Base-by-base conservation (phyloP, 805 yeast genomes). In the Hagleromyces aurorensis region DNA sequence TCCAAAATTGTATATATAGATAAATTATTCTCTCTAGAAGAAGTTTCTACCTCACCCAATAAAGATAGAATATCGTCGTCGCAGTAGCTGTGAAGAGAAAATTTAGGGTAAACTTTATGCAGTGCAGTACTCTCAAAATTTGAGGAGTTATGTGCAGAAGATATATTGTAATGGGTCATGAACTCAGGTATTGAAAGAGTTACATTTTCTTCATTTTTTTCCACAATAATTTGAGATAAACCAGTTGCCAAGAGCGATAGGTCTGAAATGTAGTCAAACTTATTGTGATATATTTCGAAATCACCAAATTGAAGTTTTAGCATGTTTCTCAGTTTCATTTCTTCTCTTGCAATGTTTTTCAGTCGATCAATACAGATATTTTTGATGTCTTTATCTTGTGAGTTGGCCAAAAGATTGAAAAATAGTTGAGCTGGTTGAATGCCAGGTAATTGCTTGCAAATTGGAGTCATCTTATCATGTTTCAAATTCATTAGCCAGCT, bases 401-500 rank as follows among this genome's bases (percentile, higher is more conserved):
- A 55, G 10, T 43, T 46, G n/a, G 44, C 37, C 2, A 70, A 64
- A 13, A 76, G 53, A 37, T 67, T 70, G 12, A 64, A 37, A 8
- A 77, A 43, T 15, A 78, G 48, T 34, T 65, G 65, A 41, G 67
- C 64, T 5, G 60, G 52, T 33, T 78, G 71, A 29, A 79, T 69
- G 23, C 59, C 60, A 0, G 84, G 81, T 3, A 72, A 24, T n/a
- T n/a, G n/a, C n/a, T n/a, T n/a, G n/a, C n/a, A n/a, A n/a, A n/a
- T n/a, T n/a, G n/a, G n/a, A n/a, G n/a, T n/a, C n/a, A n/a, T n/a
- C n/a, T n/a, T n/a, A n/a, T n/a, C n/a, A n/a, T n/a, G n/a, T n/a
- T n/a, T n/a, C n/a, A 74, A 68, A 30, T 62, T 50, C 3, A 60
- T 52, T 7, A 78, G 43, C 86, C 87, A 79, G 6, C 63, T 52